A percentile compares a stretch with the other conserved stretches of the same genome.
phyloP scores from a whole-genome alignment of 1,284 basidiomycete genomes.

The Irpex sp. region DNA sequence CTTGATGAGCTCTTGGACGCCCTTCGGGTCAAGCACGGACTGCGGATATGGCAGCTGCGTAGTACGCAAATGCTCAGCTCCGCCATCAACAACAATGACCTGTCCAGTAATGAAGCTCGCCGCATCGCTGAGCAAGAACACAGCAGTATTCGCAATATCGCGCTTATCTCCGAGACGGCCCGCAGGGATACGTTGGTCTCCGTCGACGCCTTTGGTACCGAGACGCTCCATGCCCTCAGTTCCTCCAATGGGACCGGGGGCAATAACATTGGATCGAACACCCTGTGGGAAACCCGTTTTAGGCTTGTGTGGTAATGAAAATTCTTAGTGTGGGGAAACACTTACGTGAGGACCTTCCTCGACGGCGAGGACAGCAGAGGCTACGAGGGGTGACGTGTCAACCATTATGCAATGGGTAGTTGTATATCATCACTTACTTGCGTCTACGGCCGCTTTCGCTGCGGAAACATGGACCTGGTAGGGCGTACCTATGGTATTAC shows the following conservation, averaged over 20 bases:
- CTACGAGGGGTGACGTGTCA: conserved; percentile 14
- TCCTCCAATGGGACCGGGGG: conserved; percentile 81
- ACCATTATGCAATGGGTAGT: background rate
- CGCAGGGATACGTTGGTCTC: conserved; percentile 39
- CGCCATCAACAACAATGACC: conserved; percentile 67
- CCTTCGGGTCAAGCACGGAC: conserved; percentile 57
- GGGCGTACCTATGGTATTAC: conserved; percentile 55
- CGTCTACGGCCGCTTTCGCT: conserved; percentile 94
- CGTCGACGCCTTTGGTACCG: conserved; percentile 35
- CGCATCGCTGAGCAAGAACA: conserved; percentile 90
- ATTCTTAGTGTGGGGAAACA: background rate
- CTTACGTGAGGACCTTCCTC: conserved; percentile 83
- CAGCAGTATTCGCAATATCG: conserved; percentile 78
- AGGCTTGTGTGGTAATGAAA: background rate
- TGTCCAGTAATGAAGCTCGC: conserved; percentile 82
- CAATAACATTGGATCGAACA: conserved; percentile 91
- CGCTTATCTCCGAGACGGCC: conserved; percentile 65
- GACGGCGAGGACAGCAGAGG: conserved; percentile 72
- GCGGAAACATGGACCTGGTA: conserved; percentile 93
- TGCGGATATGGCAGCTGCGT: conserved; percentile 61
- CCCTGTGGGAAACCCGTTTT: conserved; percentile 38
- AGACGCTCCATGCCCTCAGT: conserved; percentile 87
- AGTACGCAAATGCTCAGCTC: conserved; percentile 49
- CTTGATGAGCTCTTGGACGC: conserved; percentile 36
- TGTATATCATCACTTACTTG: conserved; percentile 31